A percentile compares a stretch with the other conserved stretches of the same genome.
Evolutionary conservation across 2,329 filamentous ascomycete genomes (phyloP).

Genomic region (Plenodomus biglobosus): DNA sequence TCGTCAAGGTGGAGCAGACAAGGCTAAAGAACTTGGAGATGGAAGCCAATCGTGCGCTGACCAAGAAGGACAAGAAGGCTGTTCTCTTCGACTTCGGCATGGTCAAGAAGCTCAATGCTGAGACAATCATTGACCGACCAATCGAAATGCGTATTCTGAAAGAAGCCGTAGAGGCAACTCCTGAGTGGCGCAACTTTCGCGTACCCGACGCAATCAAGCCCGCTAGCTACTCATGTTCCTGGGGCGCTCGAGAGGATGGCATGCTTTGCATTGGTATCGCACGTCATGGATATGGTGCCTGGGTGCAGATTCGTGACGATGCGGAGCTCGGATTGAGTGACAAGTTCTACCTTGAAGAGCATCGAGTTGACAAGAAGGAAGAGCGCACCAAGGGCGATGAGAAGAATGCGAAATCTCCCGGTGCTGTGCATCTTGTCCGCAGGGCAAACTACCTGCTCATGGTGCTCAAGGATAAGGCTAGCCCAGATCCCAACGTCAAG

Average conservation of each 20-base stretch:
- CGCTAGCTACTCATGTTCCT: conserved; percentile 86
- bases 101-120: conserved; percentile 92
- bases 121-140: conserved; percentile 90
- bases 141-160: conserved; percentile 83
- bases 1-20: conserved; percentile 73
- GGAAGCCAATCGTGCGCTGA: conserved; percentile 74
- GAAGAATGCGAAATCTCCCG: conserved; percentile 80
- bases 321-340: conserved; percentile 79
- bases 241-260: conserved; percentile 91
- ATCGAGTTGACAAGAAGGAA: conserved; percentile 96
- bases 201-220: conserved; percentile 89
- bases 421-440: conserved; percentile 94
- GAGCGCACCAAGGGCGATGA: conserved; percentile 76
- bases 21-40: conserved; percentile 66
- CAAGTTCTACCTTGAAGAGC: conserved; percentile 95
- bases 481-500: conserved; percentile 71
- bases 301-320: conserved; percentile 92
- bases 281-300: conserved; percentile 91
- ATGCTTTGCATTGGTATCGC: conserved; percentile 96
- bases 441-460: conserved; percentile 93
- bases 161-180: conserved; percentile 63
- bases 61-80: conserved; percentile 97
- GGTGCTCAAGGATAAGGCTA: conserved; percentile 84
- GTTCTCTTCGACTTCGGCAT: conserved; percentile 93
- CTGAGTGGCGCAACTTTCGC: conserved; percentile 78